These are phyloP conservation scores for Phytophthora multivora DNA, from an alignment of 352 stramenopile genomes.

Conservation along the genomic window DNA sequence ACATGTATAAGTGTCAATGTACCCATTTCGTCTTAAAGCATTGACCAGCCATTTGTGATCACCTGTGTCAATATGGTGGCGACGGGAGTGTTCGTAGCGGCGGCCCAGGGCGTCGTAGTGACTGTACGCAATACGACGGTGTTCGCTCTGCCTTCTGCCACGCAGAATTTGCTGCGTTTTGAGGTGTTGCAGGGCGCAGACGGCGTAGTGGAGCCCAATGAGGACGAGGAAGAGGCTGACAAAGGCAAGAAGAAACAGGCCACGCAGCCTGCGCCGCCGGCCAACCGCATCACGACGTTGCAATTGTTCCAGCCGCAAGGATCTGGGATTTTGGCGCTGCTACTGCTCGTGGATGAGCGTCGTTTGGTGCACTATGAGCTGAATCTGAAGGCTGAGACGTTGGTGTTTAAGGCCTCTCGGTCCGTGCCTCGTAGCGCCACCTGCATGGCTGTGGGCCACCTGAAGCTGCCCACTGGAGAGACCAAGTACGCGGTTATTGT, in stretches of 20 bases:
- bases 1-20: not conserved
- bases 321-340: constrained; percentile 35
- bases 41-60: constrained; percentile 24
- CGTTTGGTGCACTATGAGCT: constrained; percentile 81
- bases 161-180: constrained; percentile 42
- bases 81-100: constrained; percentile 53
- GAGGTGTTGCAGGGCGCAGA: constrained; percentile 45
- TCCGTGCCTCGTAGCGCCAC: constrained; percentile 72
- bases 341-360: constrained; percentile 73
- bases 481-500: constrained; percentile 68
- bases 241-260: constrained; percentile 36
- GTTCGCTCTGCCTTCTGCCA: constrained; percentile 47
- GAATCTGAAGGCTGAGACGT: constrained; percentile 41
- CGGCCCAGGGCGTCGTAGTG: constrained; percentile 42
- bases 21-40: constrained; percentile 8
- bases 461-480: constrained; percentile 33
- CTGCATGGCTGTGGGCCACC: constrained; percentile 54
- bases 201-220: constrained; percentile 5
- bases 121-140: constrained; percentile 66
- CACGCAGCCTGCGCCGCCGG: constrained; percentile 19
- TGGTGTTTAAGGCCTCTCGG: constrained; percentile 46
- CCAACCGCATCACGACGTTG: constrained; percentile 54
- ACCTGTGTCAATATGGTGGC: constrained; percentile 43
- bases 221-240: constrained; percentile 23
- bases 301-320: constrained; percentile 40